Conservation (phyloP, 805 yeast species). For the Cyberlindnera meyerae region DNA sequence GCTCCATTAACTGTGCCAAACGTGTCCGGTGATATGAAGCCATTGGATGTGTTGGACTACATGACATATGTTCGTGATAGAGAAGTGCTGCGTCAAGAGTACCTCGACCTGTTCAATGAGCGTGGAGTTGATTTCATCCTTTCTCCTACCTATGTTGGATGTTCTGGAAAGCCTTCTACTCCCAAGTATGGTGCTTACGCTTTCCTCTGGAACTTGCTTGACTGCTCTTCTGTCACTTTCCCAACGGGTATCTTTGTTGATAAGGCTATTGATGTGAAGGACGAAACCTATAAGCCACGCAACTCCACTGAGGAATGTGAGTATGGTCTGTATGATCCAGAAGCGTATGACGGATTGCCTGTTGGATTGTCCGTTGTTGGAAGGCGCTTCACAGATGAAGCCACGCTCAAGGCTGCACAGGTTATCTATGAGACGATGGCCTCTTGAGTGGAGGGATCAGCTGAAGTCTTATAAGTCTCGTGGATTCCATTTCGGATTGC, state of each 20-base stretch:
- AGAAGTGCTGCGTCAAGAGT: constrained; percentile 55
- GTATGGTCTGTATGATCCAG: constrained; percentile 31
- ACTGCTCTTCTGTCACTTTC: constrained; percentile 60
- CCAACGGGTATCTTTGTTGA: constrained; percentile 43
- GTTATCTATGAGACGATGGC: constrained; percentile 25
- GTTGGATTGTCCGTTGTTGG: constrained; percentile 47
- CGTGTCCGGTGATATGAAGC: no score
- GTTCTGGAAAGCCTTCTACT: constrained; percentile 62
- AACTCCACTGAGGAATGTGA: constrained; percentile 32
- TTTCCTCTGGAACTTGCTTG: constrained; percentile 65
- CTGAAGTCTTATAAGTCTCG: no score
- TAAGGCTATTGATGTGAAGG: constrained; percentile 43
- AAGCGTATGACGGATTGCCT: constrained; percentile 50
- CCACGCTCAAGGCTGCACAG: constrained; percentile 40
- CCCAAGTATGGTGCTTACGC: constrained; percentile 80
- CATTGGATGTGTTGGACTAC: constrained; percentile 46
- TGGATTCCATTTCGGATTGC: no score
- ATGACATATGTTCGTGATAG: constrained; percentile 50
- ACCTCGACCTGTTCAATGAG: constrained; percentile 46
- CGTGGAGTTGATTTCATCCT: constrained; percentile 60
- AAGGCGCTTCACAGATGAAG: constrained; percentile 46
- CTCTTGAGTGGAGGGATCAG: no score
- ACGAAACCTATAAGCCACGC: constrained; percentile 20
- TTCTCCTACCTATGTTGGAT: constrained; percentile 63
- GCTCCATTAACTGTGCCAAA: constrained; percentile 52